Conservation (phyloP, 2,329 filamentous ascomycete species). For the Bipolaris cookei region DNA sequence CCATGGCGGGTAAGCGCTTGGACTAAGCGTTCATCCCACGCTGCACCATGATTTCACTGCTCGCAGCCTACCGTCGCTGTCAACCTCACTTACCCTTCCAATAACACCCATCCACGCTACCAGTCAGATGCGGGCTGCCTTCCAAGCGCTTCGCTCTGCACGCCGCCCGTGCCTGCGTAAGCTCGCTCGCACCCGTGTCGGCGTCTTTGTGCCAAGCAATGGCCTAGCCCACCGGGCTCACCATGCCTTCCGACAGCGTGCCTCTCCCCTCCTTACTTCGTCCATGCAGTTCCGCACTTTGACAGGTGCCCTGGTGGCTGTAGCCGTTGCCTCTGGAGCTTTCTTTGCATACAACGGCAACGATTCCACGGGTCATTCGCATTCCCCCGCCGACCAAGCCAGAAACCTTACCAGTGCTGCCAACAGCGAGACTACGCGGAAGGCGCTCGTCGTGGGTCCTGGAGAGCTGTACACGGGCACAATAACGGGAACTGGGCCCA, state of each 20-base stretch:
- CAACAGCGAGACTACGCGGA: constrained; percentile 60
- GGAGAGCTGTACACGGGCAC: constrained; percentile 89
- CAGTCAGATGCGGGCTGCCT: constrained; percentile 70
- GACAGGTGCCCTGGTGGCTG: constrained; percentile 70
- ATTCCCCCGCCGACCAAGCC: constrained; percentile 36
- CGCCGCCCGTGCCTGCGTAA: constrained; percentile 69
- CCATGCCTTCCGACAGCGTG: constrained; percentile 47
- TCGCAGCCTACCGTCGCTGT: constrained; percentile 10
- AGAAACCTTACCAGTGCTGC: constrained; percentile 43
- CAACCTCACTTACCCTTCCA: constrained; percentile 13
- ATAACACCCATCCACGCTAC: constrained; percentile 17
- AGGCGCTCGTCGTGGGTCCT: constrained; percentile 84
- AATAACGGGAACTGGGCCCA: constrained; percentile 81
- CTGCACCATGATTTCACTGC: constrained; percentile 18
- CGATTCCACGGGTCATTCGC: constrained; percentile 29
- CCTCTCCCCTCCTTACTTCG: constrained; percentile 61
- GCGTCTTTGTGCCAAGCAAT: constrained; percentile 49
- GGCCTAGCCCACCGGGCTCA: constrained; percentile 57
- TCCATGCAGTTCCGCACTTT: constrained; percentile 79
- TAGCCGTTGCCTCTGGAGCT: constrained; percentile 73
- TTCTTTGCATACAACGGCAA: constrained; percentile 72
- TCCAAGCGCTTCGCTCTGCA: constrained; percentile 71
- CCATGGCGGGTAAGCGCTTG: constrained; percentile 12
- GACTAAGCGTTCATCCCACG: constrained; percentile 12
- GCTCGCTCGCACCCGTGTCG: constrained; percentile 59